Conservation (phyloP, 1,284 basidiomycete species). For the Cutaneotrichosporon cyanovorans region DNA sequence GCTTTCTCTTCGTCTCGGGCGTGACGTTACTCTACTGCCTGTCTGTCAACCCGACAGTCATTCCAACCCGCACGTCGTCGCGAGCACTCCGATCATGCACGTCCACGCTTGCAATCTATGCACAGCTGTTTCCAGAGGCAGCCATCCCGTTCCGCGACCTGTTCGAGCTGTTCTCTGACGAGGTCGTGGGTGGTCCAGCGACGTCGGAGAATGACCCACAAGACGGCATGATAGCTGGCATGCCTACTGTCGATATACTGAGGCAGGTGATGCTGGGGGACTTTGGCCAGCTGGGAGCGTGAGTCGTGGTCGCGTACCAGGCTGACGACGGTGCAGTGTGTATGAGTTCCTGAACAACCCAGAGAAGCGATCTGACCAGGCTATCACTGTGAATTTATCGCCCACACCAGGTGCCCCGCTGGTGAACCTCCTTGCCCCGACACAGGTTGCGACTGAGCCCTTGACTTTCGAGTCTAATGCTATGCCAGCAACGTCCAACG, state of each 20-base stretch:
- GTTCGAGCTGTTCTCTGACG: conserved; percentile 20
- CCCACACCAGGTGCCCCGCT: background rate
- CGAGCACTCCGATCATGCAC: conserved; percentile 19
- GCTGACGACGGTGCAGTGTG: background rate
- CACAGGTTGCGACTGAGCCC: background rate
- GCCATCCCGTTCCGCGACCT: conserved; percentile 14
- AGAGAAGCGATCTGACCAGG: background rate
- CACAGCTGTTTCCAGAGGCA: conserved; percentile 15
- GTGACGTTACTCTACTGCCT: conserved; percentile 17
- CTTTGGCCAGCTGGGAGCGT: background rate
- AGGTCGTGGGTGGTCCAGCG: background rate
- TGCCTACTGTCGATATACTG: background rate
- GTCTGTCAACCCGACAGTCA: conserved; percentile 2
- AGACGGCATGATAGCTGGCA: background rate
- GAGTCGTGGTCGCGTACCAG: background rate
- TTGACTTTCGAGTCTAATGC: too few relatives aligned
- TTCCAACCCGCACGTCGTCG: conserved; percentile 6
- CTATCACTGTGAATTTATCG: background rate
- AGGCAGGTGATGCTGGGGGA: background rate
- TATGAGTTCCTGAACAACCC: background rate
- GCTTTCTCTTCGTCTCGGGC: conserved; percentile 17
- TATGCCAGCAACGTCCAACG: too few relatives aligned
- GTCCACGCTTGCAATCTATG: conserved; percentile 17
- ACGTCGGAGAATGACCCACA: too few relatives aligned
- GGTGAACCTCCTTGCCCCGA: background rate